Evolutionary conservation across 371 early-diverging fungal species (phyloP), one percentile per base, ranked within the genome.

Genomic region (Lichtheimia ornata): DNA sequence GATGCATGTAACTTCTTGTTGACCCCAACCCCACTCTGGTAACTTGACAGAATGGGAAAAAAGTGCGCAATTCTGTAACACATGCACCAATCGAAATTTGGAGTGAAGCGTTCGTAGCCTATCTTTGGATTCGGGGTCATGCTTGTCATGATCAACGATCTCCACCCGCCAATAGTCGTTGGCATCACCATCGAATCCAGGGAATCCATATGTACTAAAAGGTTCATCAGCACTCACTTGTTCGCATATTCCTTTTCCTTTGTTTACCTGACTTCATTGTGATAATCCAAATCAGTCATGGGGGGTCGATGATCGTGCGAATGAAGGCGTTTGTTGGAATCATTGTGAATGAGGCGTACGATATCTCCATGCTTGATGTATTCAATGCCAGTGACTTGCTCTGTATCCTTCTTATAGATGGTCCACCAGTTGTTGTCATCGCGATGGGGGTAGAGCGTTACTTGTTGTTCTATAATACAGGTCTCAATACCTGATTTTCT

Each of bases 11-110:
- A 99, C 93, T 71, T 99, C 98, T 55, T 92, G 93, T 76, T 99
- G 99, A 47, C 87, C 89, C 77, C 91, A 97, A 2, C 91, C 99
- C 99, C 99, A 99, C 47, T 91, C 89, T 20, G 99, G 99, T 9
- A 96, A 77, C 78, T 93, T 93, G 30, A 88, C 86, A 13, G 70
- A 64, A 66, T 92, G 92, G 4, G 95, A 94, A 67, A 91, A 93
- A 51, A 96, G 76, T 25, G 88, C 90, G 77, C 87, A 94, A 47
- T 76, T 76, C 65, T 83, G 85, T 70, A 88, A 87, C 56, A 82
- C 73, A 66, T 96, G 96, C 13, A 90, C 77, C 14, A 94, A 69
- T 17, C 90, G 84, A 73, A 94, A 94, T 60, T 83, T 84, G 13
- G 87, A 83, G 59, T 90, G 82, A 50, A 93, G 72, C 0, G 93